These are phyloP conservation scores for Myxozyma udenii DNA, from an alignment of 805 yeast genomes.

Conservation along the genomic window DNA sequence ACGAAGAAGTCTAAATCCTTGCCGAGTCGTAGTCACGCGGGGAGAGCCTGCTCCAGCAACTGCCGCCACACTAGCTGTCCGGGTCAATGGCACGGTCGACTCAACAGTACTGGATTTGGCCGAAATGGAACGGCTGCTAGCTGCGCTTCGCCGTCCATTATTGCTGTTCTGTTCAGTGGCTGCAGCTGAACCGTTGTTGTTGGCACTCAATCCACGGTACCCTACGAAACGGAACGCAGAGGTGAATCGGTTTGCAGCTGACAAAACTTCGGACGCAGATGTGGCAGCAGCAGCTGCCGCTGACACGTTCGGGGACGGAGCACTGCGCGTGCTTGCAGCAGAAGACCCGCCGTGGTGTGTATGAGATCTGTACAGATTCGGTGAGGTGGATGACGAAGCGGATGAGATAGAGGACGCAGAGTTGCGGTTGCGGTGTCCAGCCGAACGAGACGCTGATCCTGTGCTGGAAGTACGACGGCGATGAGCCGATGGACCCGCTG, in stretches of 20 bases:
- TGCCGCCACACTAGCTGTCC: neutral
- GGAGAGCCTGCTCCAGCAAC: neutral
- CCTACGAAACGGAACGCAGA: constrained; percentile 19
- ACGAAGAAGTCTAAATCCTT: constrained; percentile 21
- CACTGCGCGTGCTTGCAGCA: too few relatives aligned
- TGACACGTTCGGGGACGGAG: neutral
- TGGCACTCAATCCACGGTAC: neutral
- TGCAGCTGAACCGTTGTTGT: neutral
- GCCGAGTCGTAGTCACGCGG: neutral
- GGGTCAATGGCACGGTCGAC: constrained; percentile 11
- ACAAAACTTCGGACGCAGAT: constrained; percentile 3
- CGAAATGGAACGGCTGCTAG: neutral
- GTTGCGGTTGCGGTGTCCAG: constrained; percentile 1
- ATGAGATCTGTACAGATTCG: neutral
- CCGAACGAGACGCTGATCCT: neutral
- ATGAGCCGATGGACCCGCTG: constrained; percentile 1
- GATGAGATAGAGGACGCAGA: constrained; percentile 6
- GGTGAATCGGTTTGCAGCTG: constrained; percentile 7
- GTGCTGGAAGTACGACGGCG: neutral
- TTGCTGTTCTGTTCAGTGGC: neutral
- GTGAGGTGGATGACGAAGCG: constrained; percentile 4
- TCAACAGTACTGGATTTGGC: constrained; percentile 11
- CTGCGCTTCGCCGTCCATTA: neutral
- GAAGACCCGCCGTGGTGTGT: neutral
- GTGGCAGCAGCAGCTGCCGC: neutral